Evolutionary conservation across 2,329 filamentous ascomycete species (phyloP).

Genomic region (Monosporascus cannonballus): DNA sequence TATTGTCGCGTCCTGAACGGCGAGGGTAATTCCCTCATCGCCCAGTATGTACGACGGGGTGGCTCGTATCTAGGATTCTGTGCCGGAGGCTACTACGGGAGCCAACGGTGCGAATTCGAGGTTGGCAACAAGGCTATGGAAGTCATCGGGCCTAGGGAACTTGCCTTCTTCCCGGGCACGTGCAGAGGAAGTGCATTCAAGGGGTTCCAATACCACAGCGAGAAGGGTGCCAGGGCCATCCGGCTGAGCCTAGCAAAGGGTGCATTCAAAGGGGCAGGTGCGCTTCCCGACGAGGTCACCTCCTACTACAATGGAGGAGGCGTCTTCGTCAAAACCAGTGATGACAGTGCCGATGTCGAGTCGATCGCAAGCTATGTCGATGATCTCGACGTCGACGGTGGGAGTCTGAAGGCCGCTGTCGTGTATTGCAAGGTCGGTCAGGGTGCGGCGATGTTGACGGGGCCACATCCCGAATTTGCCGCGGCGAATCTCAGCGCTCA

Average conservation of each 20-base stretch:
- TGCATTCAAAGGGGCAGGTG: constrained; percentile 42
- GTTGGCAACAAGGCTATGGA: constrained; percentile 75
- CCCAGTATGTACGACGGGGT: constrained; percentile 77
- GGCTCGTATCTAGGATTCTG: constrained; percentile 88
- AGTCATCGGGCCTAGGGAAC: constrained; percentile 77
- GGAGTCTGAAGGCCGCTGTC: constrained; percentile 67
- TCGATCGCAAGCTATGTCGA: constrained; percentile 77
- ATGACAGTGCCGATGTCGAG: constrained; percentile 61
- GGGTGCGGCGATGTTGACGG: constrained; percentile 73
- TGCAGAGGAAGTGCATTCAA: constrained; percentile 83
- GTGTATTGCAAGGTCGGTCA: constrained; percentile 79
- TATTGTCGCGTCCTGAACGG: constrained; percentile 89
- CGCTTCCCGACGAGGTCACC: constrained; percentile 56
- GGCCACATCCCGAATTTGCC: constrained; percentile 93
- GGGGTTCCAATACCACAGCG: constrained; percentile 87
- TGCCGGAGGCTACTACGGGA: constrained; percentile 90
- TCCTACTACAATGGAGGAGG: constrained; percentile 95
- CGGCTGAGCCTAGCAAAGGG: constrained; percentile 58
- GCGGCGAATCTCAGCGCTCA: constrained; percentile 68
- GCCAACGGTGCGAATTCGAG: constrained; percentile 80
- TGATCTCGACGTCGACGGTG: constrained; percentile 68
- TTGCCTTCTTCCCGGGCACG: constrained; percentile 80
- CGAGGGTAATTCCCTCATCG: constrained; percentile 76
- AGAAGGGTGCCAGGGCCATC: constrained; percentile 72
- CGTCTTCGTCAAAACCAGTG: constrained; percentile 73